Percentiles rank a stretch among this genome's conserved stretches.
phyloP scores from a whole-genome alignment of 1,284 basidiomycete species.

The Melampsora americana region DNA sequence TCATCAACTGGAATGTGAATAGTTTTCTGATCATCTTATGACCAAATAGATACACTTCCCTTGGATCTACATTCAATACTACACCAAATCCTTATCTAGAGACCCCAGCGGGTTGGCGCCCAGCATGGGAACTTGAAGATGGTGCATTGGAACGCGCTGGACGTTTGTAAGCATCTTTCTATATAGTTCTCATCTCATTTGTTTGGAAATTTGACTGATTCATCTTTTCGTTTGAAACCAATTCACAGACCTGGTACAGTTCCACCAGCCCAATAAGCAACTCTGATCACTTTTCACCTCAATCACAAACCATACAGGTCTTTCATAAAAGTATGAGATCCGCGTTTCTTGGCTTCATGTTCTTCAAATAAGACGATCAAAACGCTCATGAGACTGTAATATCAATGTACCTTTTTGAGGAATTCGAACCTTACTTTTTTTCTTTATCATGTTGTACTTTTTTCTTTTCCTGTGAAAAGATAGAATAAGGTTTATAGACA shows the following conservation, averaged over 20 bases:
- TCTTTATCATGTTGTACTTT: too few relatives aligned
- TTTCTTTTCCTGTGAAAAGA: too few relatives aligned
- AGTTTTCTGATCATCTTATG: neutral
- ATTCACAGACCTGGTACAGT: neutral
- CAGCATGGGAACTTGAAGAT: conserved; percentile 76
- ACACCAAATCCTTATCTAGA: conserved; percentile 69
- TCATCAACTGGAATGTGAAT: neutral
- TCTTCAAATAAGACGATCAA: too few relatives aligned
- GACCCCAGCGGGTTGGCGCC: conserved; percentile 58
- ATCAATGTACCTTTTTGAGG: too few relatives aligned
- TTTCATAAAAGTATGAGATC: too few relatives aligned
- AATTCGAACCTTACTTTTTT: too few relatives aligned
- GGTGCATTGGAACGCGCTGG: conserved; percentile 69
- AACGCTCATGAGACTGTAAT: too few relatives aligned
- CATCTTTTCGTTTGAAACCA: neutral
- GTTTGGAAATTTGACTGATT: neutral
- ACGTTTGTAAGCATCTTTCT: conserved; percentile 48
- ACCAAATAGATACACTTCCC: conserved; percentile 75
- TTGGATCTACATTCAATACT: conserved; percentile 93
- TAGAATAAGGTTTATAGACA: too few relatives aligned
- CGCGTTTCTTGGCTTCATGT: too few relatives aligned
- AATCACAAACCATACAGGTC: too few relatives aligned
- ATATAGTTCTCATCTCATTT: neutral
- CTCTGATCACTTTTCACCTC: neutral
- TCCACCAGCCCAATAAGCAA: neutral